Conservation (phyloP, 306 rosid genomes). For the Dalbergia cochinchinensis region DNA sequence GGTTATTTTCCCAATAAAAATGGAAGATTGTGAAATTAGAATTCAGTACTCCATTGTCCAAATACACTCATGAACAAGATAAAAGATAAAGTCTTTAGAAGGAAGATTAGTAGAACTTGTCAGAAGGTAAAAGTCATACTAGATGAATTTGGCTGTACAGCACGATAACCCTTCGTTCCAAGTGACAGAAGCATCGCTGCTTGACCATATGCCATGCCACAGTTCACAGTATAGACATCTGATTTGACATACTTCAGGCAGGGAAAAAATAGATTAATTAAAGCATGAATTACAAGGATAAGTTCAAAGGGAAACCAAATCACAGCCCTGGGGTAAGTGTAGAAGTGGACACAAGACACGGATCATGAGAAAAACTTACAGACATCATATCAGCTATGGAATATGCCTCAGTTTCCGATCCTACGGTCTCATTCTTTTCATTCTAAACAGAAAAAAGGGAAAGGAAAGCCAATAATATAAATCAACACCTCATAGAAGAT, state of each 20-base stretch:
- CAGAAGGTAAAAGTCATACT: constrained; percentile 59
- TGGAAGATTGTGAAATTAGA: constrained; percentile 14
- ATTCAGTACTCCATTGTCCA: neutral
- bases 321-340: constrained; percentile 15
- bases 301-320: constrained; percentile 34
- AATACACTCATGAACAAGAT: constrained; percentile 19
- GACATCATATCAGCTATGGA: constrained; percentile 87
- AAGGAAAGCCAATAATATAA: constrained; percentile 44
- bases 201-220: constrained; percentile 95
- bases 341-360: neutral
- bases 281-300: constrained; percentile 16
- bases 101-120: neutral
- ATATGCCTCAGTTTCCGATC: constrained; percentile 92
- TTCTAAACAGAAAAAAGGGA: constrained; percentile 59
- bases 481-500: constrained; percentile 23
- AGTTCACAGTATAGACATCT: constrained; percentile 84
- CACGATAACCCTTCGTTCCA: constrained; percentile 90
- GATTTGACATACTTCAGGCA: constrained; percentile 77
- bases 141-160: constrained; percentile 77
- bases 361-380: constrained; percentile 65
- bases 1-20: too few species aligned
- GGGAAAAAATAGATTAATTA: constrained; percentile 19
- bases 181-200: constrained; percentile 91
- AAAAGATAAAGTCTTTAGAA: constrained; percentile 6
- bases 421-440: constrained; percentile 83